Percentiles rank a stretch among this genome's conserved stretches.
phyloP scores from a whole-genome alignment of 1,284 basidiomycete genomes.

The Fomitopsis pinicola region DNA sequence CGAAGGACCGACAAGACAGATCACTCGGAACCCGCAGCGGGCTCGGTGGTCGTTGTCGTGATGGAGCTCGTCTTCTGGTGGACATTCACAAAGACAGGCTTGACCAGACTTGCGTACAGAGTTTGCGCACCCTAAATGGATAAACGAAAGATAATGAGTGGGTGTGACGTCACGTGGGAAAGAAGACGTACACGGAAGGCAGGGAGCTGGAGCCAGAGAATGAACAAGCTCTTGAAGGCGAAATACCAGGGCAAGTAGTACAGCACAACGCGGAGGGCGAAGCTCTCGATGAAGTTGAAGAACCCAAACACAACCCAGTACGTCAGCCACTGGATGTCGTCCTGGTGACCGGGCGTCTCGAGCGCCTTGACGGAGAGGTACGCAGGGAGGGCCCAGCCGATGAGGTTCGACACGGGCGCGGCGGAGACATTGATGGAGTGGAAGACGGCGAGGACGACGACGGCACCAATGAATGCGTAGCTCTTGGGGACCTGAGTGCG shows the following conservation, averaged over 20 bases:
- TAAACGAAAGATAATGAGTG: slow-evolving; percentile 10
- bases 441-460: slow-evolving; percentile 61
- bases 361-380: slow-evolving; percentile 86
- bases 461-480: slow-evolving; percentile 79
- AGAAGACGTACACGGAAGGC: slow-evolving; percentile 65
- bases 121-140: slow-evolving; percentile 25
- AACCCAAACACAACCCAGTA: slow-evolving; percentile 87
- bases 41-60: slow-evolving; percentile 17
- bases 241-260: slow-evolving; percentile 90
- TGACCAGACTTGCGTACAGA: slow-evolving; percentile 26
- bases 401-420: slow-evolving; percentile 76
- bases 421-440: slow-evolving; percentile 83
- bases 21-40: slow-evolving; percentile 31
- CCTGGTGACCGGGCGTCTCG: slow-evolving; percentile 66
- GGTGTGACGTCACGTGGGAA: slow-evolving; percentile 4
- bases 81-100: slow-evolving; percentile 26
- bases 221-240: slow-evolving; percentile 84
- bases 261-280: slow-evolving; percentile 69
- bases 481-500: slow-evolving; percentile 93
- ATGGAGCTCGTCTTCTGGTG: slow-evolving; percentile 19
- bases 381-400: slow-evolving; percentile 82
- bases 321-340: slow-evolving; percentile 86
- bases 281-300: slow-evolving; percentile 82
- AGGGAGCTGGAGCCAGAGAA: slow-evolving; percentile 84
- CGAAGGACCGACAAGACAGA: neutral